Conservation (phyloP, 352 stramenopile genomes). For the Phytophthora pseudosyringae region DNA sequence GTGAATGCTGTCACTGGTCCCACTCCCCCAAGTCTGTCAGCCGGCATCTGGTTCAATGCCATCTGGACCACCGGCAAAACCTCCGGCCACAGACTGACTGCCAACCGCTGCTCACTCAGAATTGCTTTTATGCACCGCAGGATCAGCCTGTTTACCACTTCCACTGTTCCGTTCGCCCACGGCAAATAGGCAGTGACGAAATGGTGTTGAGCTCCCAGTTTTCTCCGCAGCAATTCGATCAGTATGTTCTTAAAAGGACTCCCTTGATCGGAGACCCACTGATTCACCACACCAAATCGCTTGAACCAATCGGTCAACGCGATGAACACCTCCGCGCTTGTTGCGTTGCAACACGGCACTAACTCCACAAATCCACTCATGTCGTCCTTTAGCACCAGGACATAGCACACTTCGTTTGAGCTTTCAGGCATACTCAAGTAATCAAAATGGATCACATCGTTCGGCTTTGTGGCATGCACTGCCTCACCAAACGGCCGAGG, state of each 20-base stretch:
- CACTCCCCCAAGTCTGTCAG: neutral
- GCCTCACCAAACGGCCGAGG: slow-evolving; percentile 20
- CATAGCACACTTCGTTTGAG: slow-evolving; percentile 13
- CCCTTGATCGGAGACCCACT: slow-evolving; percentile 36
- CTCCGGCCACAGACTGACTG: neutral
- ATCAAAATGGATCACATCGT: slow-evolving; percentile 48
- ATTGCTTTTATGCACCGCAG: neutral
- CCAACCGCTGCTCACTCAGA: neutral
- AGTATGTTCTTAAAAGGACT: slow-evolving; percentile 43
- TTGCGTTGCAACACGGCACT: slow-evolving; percentile 13
- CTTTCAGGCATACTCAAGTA: slow-evolving; percentile 30
- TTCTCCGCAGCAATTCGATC: slow-evolving; percentile 19
- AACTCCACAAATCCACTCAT: slow-evolving; percentile 39
- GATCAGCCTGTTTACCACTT: neutral
- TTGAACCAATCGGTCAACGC: slow-evolving; percentile 25
- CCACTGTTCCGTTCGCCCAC: slow-evolving; percentile 2
- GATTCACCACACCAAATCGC: neutral
- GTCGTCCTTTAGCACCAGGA: slow-evolving; percentile 42
- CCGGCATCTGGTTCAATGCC: neutral
- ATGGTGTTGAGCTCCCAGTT: neutral
- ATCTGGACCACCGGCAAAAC: neutral
- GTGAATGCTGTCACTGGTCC: neutral
- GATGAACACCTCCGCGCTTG: slow-evolving; percentile 1
- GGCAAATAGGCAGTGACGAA: neutral
- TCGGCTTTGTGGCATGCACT: slow-evolving; percentile 37